Evolutionary conservation across 495 filamentous ascomycete genomes (phyloP), one percentile per base, ranked within the genome.

Genomic region (Viridothelium virens): DNA sequence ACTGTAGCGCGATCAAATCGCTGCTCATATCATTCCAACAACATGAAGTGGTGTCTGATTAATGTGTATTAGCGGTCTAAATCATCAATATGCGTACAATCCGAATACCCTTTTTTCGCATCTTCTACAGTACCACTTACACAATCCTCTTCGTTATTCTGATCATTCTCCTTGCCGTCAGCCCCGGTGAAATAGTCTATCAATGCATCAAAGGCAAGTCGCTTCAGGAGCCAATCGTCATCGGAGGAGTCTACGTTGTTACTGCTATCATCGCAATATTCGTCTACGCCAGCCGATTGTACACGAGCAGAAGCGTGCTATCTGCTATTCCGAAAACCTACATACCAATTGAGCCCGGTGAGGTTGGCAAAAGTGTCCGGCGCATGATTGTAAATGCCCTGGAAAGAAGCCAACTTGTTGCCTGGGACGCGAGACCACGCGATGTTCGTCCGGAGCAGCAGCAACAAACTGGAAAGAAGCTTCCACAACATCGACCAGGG

Each of bases 201-300:
- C 70, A 77, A 48, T 85, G 89, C 65, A 78, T 89, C 61, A 41
- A 62, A 31, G 61, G 48, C 56, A 11, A 38, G 11, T 66, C 70
- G 38, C 66, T 48, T 69, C 88, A 87, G 77, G 91, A 95, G 76
- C 84, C 96, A 70, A 90, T 96, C 78, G 84, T 94, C 74, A 84
- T 96, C 74, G 86, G 84, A 18, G 87, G 90, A 56, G 83, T 83
- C 70, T 93, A 95, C 73, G 72, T 95, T 59, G 78, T 92, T 34
- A 92, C 91, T 53, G 83, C 89, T 46, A 53, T 90, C 33, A 72
- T 93, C 63, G 82, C 89, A 36, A 73, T 85, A 46, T 84, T 96
- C 50, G 85, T 97, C 68, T 97, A 97, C 69, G 83, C 87, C 39
- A 85, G 86, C 36, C 82, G 95, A n/a, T 83, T 97, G n/a, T 97